phyloP scores from a whole-genome alignment of 2,329 filamentous ascomycete species.

The Colletotrichum camelliae region DNA sequence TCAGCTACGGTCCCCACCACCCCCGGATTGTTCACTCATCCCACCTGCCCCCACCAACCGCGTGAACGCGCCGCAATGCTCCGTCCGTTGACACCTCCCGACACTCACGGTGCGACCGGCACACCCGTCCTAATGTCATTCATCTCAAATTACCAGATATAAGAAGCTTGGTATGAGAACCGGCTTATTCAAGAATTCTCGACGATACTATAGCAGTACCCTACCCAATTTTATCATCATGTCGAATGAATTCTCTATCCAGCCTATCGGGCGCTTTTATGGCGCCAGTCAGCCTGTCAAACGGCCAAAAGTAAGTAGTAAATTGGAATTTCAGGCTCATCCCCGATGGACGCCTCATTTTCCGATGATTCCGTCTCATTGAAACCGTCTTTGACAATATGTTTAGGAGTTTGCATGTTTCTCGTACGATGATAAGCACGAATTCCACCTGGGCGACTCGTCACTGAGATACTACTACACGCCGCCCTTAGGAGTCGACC shows the following conservation, averaged over 20 bases:
- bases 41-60: neutral
- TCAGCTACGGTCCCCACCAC: neutral
- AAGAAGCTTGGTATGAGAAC: neutral
- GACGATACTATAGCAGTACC: neutral
- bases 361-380: neutral
- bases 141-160: neutral
- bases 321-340: neutral
- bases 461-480: slow-evolving; percentile 91
- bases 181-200: neutral
- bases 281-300: slow-evolving; percentile 74
- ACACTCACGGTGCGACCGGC: slow-evolving; percentile 13
- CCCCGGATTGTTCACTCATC: slow-evolving; percentile 1
- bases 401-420: slow-evolving; percentile 86
- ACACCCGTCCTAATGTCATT: neutral
- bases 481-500: slow-evolving; percentile 70
- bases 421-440: slow-evolving; percentile 87
- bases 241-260: slow-evolving; percentile 60
- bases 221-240: neutral
- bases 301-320: slow-evolving; percentile 68
- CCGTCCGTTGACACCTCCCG: slow-evolving; percentile 7
- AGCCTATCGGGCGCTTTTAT: slow-evolving; percentile 72
- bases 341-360: neutral
- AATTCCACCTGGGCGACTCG: slow-evolving; percentile 76
- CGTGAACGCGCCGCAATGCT: slow-evolving; percentile 1
- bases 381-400: neutral